Evolutionary conservation across 441 rosid species (phyloP), one percentile per base, ranked within the genome.

Genomic region (Biscutella auriculata): DNA sequence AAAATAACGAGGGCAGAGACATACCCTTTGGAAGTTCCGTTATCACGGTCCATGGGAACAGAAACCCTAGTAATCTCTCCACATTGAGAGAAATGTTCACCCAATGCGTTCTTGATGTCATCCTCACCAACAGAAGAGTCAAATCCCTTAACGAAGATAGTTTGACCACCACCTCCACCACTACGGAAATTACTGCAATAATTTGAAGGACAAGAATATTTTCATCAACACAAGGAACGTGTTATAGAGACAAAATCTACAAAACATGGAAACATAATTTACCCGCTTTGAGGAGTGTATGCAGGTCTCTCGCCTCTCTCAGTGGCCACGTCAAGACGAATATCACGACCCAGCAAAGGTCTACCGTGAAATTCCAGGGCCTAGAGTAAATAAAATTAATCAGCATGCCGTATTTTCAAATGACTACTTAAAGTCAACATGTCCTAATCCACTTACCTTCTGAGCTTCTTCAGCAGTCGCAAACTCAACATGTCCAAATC

Each of bases 401-500:
- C 19, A 53, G 45, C 39, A 15, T n/a, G 14, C 2, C 14, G 5
- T 0, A 16, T 2, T 2, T 3, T n/a, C 4, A 27, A 13, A 4
- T 6, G 8, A 23, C 21, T 1, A 13, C 1, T 1, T 11, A 1
- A 6, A n/a, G n/a, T n/a, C n/a, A n/a, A n/a, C n/a, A 11, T 21
- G 16, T 5, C 15, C 2, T 6, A 1, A 12, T 9, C 12, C 48
- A 54, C 9, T 23, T 15, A 77, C 98, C 83, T 85, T 83, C 15
- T 51, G 66, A 16, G 96, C 99, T 3, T n/a, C 91, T 60, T 85
- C 93, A 26, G 60, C 69, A 0, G 93, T 46, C 12, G 81, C 70
- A 66, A 93, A 93, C 66, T 89, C 96, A 68, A 89, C 88, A 68
- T 87, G 93, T 8, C 88, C 88, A 61, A 35, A 89, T 1, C 99